Evolutionary conservation across 768 basidiomycete genomes (phyloP).

Genomic region (Tricholoma bakamatsutake): DNA sequence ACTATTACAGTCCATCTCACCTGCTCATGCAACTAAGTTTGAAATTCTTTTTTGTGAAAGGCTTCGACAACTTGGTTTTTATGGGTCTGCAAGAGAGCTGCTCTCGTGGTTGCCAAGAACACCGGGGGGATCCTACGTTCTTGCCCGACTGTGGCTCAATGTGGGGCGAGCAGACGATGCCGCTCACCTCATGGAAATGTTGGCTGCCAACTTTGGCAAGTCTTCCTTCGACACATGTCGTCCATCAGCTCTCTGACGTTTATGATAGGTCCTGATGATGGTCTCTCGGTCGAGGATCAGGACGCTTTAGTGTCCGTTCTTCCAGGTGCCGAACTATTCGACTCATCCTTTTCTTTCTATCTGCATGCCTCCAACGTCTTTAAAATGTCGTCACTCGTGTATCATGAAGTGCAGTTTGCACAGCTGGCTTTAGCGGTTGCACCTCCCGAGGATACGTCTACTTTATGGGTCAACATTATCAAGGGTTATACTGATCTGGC

Average conservation of each 20-base stretch:
- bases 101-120: constrained; percentile 76
- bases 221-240: constrained; percentile 11
- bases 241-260: constrained; percentile 9
- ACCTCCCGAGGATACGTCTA: constrained; percentile 47
- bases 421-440: constrained; percentile 76
- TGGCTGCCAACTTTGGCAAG: constrained; percentile 74
- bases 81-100: constrained; percentile 54
- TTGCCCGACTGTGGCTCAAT: constrained; percentile 59
- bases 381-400: constrained; percentile 47
- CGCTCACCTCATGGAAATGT: constrained; percentile 60
- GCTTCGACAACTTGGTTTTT: constrained; percentile 59
- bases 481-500: constrained; percentile 68
- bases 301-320: constrained; percentile 59
- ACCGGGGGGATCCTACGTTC: constrained; percentile 70
- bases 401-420: constrained; percentile 68
- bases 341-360: constrained; percentile 71
- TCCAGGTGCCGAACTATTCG: constrained; percentile 48
- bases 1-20: constrained; percentile 61
- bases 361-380: constrained; percentile 73
- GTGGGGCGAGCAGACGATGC: constrained; percentile 71
- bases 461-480: constrained; percentile 79
- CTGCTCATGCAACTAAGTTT: constrained; percentile 56
- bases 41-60: constrained; percentile 73
- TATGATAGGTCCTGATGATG: constrained; percentile 39
- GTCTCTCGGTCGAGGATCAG: constrained; percentile 52